A percentile compares a stretch with the other conserved stretches of the same genome.
Evolutionary conservation across 2,329 filamentous ascomycete genomes (phyloP).

Genomic region (Teratosphaeria gauchensis): DNA sequence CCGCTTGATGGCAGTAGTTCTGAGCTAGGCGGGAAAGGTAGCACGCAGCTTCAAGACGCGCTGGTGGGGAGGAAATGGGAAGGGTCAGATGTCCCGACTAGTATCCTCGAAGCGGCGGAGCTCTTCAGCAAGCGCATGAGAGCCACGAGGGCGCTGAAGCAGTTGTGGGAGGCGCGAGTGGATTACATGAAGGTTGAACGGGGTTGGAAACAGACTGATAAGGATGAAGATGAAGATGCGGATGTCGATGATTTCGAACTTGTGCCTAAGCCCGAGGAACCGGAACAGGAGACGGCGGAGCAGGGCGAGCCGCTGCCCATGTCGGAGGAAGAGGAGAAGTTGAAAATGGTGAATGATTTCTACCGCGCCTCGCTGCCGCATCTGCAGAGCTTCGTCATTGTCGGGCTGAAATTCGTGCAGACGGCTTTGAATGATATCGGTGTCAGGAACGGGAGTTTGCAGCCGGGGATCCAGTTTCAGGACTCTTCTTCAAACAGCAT

Average conservation of each 20-base stretch:
- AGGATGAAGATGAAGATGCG: slow-evolving; percentile 26
- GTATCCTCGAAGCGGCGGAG: slow-evolving; percentile 88
- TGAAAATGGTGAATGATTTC: slow-evolving; percentile 60
- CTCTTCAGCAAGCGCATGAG: slow-evolving; percentile 83
- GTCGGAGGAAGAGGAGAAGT: slow-evolving; percentile 18
- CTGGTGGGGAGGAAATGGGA: slow-evolving; percentile 82
- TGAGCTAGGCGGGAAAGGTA: slow-evolving; percentile 79
- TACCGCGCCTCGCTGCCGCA: slow-evolving; percentile 74
- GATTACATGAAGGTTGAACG: slow-evolving; percentile 85
- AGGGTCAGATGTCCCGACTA: slow-evolving; percentile 86
- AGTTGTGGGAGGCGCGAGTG: slow-evolving; percentile 91
- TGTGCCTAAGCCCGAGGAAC: slow-evolving; percentile 10
- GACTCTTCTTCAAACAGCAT: slow-evolving; percentile 18
- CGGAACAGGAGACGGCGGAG: slow-evolving; percentile 24
- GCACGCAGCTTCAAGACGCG: slow-evolving; percentile 66
- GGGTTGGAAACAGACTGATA: slow-evolving; percentile 58
- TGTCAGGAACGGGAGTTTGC: slow-evolving; percentile 41
- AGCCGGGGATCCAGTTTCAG: slow-evolving; percentile 37
- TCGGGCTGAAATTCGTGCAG: slow-evolving; percentile 76
- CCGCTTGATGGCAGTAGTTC: slow-evolving; percentile 84
- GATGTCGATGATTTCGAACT: slow-evolving; percentile 27
- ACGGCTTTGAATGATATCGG: slow-evolving; percentile 80
- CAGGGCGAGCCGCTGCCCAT: slow-evolving; percentile 16
- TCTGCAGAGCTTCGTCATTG: slow-evolving; percentile 85
- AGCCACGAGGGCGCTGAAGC: slow-evolving; percentile 82